Evolutionary conservation across 176 grass and related monocot genomes (phyloP), one percentile per base, ranked within the genome.

Genomic region (Oryza meridionalis): DNA sequence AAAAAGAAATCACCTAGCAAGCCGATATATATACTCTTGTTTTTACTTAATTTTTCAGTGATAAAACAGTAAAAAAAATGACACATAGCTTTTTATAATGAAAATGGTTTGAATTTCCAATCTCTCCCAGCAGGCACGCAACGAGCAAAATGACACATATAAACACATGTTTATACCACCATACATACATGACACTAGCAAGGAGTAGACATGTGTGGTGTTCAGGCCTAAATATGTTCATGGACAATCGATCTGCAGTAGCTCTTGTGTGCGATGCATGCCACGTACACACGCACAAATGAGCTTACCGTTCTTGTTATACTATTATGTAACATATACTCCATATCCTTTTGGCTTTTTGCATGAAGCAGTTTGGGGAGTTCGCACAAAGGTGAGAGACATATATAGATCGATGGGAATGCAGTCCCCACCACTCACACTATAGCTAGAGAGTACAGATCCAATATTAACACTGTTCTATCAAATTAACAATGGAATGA

Each of bases 401-500:
- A 49, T 49, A 47, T 5, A 24, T 62, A 24, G n/a, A 62, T 62
- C 22, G 58, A 62, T 24, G n/a, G 21, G 55, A 17, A 55, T 7
- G 51, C 55, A 7, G 58, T 62, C 58, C 58, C 58, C 58, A 62
- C 58, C 58, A 62, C 58, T 44, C 37, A 17, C 40, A 64, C 81
- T 73, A 38, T 16, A 19, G 47, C 40, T 16, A 58, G 17, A 58
- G 17, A 58, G 53, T 58, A 58, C 19, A 58, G 53, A 58, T 58
- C 53, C 53, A 58, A 58, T 19, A 21, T 19, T n/a, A 0, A 21
- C 72, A 62, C 0, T 76, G 35, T 43, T 7, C 13, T 59, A 59
- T 21, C 55, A 61, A 69, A 86, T 76, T n/a, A 55, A 76, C 21
- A 69, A 32, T 38, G n/a, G 58, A 62, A 55, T 21, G 17, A 50